Percentiles rank a stretch among this genome's conserved stretches.
Evolutionary conservation across 805 yeast genomes (phyloP).

Genomic region (Zygosaccharomyces siamensis): DNA sequence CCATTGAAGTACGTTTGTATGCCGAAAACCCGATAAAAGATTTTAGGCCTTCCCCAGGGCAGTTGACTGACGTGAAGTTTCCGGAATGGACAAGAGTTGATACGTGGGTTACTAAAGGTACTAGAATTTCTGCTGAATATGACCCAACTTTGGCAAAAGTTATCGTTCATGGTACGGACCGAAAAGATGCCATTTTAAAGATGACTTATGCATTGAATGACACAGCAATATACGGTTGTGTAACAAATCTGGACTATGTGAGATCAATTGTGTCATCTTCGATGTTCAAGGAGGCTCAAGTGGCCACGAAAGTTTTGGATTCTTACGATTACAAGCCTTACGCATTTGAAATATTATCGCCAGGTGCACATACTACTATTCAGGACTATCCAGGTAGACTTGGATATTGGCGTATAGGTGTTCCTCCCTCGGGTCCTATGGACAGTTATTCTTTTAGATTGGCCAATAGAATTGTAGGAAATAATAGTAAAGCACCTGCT

Average conservation of each 20-base stretch:
- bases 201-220: slow-evolving; percentile 78
- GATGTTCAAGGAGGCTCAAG: slow-evolving; percentile 79
- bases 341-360: slow-evolving; percentile 78
- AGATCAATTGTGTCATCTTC: slow-evolving; percentile 76
- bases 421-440: slow-evolving; percentile 99
- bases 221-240: slow-evolving; percentile 83
- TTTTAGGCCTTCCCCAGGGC: slow-evolving; percentile 96
- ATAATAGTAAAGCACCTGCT: slow-evolving; percentile 76
- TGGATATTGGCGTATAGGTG: slow-evolving; percentile 68
- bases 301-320: slow-evolving; percentile 85
- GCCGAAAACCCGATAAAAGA: slow-evolving; percentile 97
- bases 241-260: slow-evolving; percentile 85
- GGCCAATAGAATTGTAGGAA: slow-evolving; percentile 90
- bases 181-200: slow-evolving; percentile 76
- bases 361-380: slow-evolving; percentile 94
- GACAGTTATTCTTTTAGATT: slow-evolving; percentile 84
- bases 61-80: slow-evolving; percentile 74
- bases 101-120: slow-evolving; percentile 89
- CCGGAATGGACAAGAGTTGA: slow-evolving; percentile 93
- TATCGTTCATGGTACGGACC: slow-evolving; percentile 86
- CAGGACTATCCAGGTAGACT: slow-evolving; percentile 94
- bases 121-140: slow-evolving; percentile 83
- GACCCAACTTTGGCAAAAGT: slow-evolving; percentile 96
- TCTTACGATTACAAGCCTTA: slow-evolving; percentile 70
- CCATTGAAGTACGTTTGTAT: slow-evolving; percentile 94